These are phyloP conservation scores for Phytophthora pisi DNA, from an alignment of 352 stramenopile species.

Conservation along the genomic window DNA sequence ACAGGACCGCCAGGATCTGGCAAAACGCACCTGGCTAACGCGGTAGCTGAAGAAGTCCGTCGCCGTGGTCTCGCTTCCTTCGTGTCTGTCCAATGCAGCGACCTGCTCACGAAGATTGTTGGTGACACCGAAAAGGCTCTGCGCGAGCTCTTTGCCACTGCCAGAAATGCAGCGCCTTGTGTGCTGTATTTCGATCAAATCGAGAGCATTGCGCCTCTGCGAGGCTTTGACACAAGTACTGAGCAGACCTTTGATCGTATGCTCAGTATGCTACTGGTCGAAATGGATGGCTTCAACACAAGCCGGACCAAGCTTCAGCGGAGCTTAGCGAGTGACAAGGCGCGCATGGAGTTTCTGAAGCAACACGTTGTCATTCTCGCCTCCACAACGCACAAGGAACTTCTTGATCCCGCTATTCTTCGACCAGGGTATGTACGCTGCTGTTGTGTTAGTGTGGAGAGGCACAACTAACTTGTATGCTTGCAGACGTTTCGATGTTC, in stretches of 20 bases:
- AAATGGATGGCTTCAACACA: constrained; percentile 90
- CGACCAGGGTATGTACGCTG: constrained; percentile 67
- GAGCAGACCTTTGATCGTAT: constrained; percentile 94
- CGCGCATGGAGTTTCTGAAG: constrained; percentile 69
- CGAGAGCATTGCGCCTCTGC: constrained; percentile 84
- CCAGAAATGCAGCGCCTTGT: constrained; percentile 85
- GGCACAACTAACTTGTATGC: background rate
- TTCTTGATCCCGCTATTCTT: constrained; percentile 87
- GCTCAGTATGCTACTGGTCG: constrained; percentile 89
- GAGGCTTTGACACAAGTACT: constrained; percentile 91
- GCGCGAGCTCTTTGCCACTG: constrained; percentile 86
- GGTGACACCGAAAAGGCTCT: constrained; percentile 90
- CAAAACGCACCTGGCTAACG: constrained; percentile 96
- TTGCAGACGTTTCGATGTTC: constrained; percentile 80
- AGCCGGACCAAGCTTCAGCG: constrained; percentile 40
- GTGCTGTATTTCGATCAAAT: constrained; percentile 94
- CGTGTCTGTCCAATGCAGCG: constrained; percentile 87
- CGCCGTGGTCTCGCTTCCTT: constrained; percentile 78
- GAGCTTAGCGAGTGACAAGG: constrained; percentile 45
- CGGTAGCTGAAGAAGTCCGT: constrained; percentile 64
- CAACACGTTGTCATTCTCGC: constrained; percentile 87
- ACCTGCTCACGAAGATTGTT: constrained; percentile 91
- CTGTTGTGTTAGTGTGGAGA: background rate
- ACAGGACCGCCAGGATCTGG: constrained; percentile 98
- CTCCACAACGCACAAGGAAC: constrained; percentile 72